Evolutionary conservation across 192 early-diverging fungal species (phyloP).

Genomic region (Coemansia sp.): DNA sequence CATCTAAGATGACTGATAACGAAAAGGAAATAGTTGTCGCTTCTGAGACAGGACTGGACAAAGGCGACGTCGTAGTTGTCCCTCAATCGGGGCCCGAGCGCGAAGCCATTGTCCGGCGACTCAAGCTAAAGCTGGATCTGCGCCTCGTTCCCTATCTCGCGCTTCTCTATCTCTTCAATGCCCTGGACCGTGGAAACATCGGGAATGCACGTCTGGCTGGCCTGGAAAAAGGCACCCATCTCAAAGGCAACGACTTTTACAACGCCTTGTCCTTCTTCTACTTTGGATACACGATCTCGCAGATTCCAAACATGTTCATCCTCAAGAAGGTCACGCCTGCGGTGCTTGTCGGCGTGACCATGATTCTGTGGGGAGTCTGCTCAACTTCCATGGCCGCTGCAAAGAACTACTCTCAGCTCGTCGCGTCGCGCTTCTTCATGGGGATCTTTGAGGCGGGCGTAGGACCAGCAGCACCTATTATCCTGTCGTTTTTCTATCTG

Average conservation of each 20-base stretch:
- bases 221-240: constrained; percentile 46
- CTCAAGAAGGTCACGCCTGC: constrained; percentile 64
- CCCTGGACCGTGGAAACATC: constrained; percentile 74
- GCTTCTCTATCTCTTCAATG: constrained; percentile 67
- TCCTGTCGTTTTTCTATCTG: constrained; percentile 73
- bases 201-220: constrained; percentile 66
- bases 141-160: constrained; percentile 64
- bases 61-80: constrained; percentile 15
- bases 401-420: constrained; percentile 26
- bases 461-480: constrained; percentile 69
- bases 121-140: constrained; percentile 60
- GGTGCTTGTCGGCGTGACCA: constrained; percentile 63
- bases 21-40: neutral
- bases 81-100: constrained; percentile 43
- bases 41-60: neutral
- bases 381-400: constrained; percentile 65
- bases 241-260: constrained; percentile 55
- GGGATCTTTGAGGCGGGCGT: constrained; percentile 69
- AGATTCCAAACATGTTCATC: constrained; percentile 78
- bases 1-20: neutral
- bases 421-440: constrained; percentile 54
- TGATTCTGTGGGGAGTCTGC: constrained; percentile 71
- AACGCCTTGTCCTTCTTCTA: constrained; percentile 57
- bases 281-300: constrained; percentile 68
- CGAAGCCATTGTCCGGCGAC: constrained; percentile 41